Conservation (phyloP, 2,329 filamentous ascomycete species). For the Gnomoniopsis smithogilvyi region DNA sequence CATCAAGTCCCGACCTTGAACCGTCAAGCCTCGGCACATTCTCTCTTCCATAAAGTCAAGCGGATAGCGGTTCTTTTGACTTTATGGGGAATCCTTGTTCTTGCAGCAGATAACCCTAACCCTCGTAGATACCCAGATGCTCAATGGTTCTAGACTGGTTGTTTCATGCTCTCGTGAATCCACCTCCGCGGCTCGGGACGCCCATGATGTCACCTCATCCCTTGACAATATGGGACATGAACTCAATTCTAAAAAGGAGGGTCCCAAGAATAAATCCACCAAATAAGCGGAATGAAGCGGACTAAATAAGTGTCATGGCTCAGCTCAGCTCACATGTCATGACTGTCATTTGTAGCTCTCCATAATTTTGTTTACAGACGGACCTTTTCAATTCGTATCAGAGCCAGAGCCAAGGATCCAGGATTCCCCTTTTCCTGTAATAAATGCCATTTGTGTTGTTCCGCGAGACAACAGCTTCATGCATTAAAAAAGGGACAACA, state of each 20-base stretch:
- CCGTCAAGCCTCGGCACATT: background rate
- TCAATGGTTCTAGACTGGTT: background rate
- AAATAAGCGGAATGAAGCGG: constrained; percentile 7
- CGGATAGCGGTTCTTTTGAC: too few species aligned
- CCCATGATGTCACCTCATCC: background rate
- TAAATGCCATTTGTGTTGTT: background rate
- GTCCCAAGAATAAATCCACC: background rate
- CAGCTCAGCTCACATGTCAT: background rate
- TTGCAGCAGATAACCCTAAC: background rate
- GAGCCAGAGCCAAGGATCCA: background rate
- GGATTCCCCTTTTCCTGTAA: background rate
- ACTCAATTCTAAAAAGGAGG: background rate
- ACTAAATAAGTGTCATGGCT: too few species aligned
- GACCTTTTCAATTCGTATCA: background rate
- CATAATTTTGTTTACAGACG: background rate
- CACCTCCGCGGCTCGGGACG: background rate
- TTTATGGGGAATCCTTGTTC: background rate
- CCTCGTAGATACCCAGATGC: background rate
- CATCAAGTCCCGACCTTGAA: background rate
- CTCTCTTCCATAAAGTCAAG: too few species aligned
- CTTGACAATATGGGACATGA: background rate
- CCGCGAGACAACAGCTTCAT: background rate
- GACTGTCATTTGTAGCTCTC: background rate
- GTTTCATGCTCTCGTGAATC: background rate
- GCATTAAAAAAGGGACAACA: background rate